phyloP scores from a whole-genome alignment of 2,329 filamentous ascomycete genomes.

The Colletotrichum filicis region DNA sequence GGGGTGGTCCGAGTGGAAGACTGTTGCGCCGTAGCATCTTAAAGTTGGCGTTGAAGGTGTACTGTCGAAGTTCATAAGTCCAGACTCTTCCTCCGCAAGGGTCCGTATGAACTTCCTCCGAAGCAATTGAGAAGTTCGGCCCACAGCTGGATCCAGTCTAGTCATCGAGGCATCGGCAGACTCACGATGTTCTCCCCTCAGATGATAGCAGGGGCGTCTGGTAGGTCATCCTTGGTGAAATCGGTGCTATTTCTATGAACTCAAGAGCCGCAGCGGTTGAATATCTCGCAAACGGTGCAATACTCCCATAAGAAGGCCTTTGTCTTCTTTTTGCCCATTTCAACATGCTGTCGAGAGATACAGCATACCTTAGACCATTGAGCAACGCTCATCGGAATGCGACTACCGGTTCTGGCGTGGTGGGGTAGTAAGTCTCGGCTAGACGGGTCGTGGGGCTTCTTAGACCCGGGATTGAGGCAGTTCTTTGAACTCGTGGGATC shows the following conservation, averaged over 20 bases:
- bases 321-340: no score
- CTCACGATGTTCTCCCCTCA: background rate
- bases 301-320: no score
- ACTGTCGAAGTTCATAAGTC: background rate
- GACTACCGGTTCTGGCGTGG: background rate
- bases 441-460: background rate
- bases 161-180: background rate
- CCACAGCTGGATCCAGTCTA: background rate
- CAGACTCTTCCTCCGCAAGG: background rate
- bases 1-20: background rate
- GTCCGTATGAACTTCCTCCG: background rate
- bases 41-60: background rate
- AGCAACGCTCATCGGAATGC: no score
- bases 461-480: no score
- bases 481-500: no score
- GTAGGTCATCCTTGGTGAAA: no score
- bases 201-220: no score
- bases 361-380: no score
- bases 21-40: background rate
- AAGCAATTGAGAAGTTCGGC: constrained; percentile 18
- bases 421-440: background rate
- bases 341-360: no score
- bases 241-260: no score
- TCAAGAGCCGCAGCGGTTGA: no score
- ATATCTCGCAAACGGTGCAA: no score